A percentile compares a stretch with the other conserved stretches of the same genome.
phyloP scores from a whole-genome alignment of 805 yeast species.

The Starmerella scarabaei region DNA sequence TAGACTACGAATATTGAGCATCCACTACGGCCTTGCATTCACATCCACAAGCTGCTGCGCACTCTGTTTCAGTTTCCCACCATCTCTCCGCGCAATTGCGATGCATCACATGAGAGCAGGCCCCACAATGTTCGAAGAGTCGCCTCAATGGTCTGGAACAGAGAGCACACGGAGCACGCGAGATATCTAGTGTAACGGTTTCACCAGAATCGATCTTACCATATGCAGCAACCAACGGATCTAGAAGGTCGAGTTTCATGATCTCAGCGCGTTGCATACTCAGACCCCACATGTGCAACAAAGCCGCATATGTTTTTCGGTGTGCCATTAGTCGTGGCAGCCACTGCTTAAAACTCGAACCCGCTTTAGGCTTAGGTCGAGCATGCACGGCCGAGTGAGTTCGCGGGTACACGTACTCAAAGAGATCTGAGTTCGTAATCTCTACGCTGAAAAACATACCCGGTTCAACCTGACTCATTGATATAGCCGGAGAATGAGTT shows the following conservation, averaged over 20 bases:
- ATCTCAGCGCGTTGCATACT: conserved; percentile 69
- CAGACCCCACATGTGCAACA: conserved; percentile 72
- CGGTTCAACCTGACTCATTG: neutral
- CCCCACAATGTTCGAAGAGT: conserved; percentile 51
- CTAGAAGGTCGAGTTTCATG: conserved; percentile 46
- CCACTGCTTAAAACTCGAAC: conserved; percentile 5
- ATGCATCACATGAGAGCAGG: conserved; percentile 71
- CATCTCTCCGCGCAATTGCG: conserved; percentile 65
- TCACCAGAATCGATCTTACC: neutral
- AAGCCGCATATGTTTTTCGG: conserved; percentile 61
- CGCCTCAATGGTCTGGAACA: conserved; percentile 53
- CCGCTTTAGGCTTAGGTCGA: neutral
- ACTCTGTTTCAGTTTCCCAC: conserved; percentile 53
- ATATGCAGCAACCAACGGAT: conserved; percentile 5
- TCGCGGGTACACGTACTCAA: neutral
- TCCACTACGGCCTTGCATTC: conserved; percentile 40
- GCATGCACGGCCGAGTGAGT: neutral
- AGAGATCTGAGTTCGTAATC: conserved; percentile 1
- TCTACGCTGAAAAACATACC: conserved; percentile 2
- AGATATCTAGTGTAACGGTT: neutral
- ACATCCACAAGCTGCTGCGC: conserved; percentile 85
- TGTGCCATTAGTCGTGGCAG: conserved; percentile 24
- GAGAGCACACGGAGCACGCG: conserved; percentile 41
- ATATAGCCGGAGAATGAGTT: neutral
- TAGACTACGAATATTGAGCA: too few relatives aligned